Conservation (phyloP, 176 grass and related monocot genomes). For the Chloris gayana region DNA sequence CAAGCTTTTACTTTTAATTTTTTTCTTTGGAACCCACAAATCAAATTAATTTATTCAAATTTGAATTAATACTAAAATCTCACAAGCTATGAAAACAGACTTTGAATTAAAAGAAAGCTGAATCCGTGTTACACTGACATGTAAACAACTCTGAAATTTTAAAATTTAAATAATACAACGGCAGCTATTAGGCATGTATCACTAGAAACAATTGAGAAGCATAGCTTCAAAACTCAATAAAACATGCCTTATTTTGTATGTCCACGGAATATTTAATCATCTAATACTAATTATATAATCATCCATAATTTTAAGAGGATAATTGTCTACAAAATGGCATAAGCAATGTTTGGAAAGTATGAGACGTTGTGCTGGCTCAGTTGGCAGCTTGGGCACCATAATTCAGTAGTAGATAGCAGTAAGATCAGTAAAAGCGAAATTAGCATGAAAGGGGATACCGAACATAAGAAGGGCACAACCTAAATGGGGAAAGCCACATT, state of each 20-base stretch:
- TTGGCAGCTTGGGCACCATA: neutral
- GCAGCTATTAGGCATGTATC: neutral
- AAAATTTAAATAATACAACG: neutral
- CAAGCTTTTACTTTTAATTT: neutral
- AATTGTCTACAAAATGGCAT: conserved; percentile 4
- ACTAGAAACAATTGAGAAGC: neutral
- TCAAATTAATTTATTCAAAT: neutral
- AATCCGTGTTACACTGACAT: neutral
- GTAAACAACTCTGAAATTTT: neutral
- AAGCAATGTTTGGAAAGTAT: neutral
- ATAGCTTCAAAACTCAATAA: conserved; percentile 6
- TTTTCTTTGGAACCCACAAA: conserved; percentile 1
- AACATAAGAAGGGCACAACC: conserved; percentile 3
- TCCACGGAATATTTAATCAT: neutral
- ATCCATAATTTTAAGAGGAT: neutral
- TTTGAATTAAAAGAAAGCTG: neutral
- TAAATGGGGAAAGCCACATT: conserved; percentile 24
- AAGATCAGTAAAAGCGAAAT: conserved; percentile 20
- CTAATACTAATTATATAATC: conserved; percentile 11
- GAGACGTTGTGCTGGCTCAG: conserved; percentile 9
- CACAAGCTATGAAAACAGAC: neutral
- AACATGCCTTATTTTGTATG: neutral
- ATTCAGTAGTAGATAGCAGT: neutral
- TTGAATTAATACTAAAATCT: neutral
- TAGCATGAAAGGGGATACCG: conserved; percentile 6